Conservation (phyloP, 805 yeast species). For the Grigorovia humatica region DNA sequence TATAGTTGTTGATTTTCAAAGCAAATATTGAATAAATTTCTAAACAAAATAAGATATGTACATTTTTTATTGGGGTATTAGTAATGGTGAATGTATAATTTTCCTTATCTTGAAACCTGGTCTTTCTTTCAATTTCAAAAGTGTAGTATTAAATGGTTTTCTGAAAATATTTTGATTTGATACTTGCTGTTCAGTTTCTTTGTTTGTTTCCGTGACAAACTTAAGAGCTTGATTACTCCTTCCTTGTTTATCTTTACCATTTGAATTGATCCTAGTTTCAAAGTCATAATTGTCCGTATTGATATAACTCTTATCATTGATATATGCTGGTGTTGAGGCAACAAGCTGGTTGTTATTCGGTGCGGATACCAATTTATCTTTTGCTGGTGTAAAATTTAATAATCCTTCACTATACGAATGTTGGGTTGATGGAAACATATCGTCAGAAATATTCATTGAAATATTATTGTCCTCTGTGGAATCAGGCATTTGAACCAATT, state of each 20-base stretch:
- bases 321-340: neutral
- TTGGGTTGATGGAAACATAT: neutral
- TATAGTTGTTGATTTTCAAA: no score
- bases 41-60: neutral
- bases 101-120: neutral
- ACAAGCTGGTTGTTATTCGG: neutral
- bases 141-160: neutral
- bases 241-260: neutral
- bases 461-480: neutral
- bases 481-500: neutral
- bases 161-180: no score
- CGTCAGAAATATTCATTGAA: neutral
- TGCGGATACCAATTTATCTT: neutral
- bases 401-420: neutral
- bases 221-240: no score
- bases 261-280: no score
- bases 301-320: no score
- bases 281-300: neutral
- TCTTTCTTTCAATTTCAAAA: neutral
- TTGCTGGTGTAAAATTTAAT: neutral
- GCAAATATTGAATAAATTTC: no score
- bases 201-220: no score
- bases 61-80: neutral
- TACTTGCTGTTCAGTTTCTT: no score
- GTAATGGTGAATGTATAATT: neutral